Evolutionary conservation across 2,329 filamentous ascomycete species (phyloP).

Genomic region (Alternaria solani): DNA sequence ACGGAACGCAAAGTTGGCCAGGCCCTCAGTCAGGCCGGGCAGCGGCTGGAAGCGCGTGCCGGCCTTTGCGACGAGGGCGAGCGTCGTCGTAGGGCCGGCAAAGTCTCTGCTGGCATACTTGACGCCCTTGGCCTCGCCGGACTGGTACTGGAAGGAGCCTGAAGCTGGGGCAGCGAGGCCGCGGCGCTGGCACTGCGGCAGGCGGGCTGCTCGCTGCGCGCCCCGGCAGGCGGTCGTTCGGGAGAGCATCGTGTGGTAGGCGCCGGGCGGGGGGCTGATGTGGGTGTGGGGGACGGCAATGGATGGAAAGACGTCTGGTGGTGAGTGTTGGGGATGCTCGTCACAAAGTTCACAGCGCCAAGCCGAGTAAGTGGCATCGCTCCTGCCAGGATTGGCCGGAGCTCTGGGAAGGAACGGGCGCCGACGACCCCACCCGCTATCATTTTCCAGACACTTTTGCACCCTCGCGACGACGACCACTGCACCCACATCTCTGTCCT

Average conservation of each 20-base stretch:
- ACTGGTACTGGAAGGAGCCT: slow-evolving; percentile 85
- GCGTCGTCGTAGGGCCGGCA: slow-evolving; percentile 85
- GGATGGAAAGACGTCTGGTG: slow-evolving; percentile 44
- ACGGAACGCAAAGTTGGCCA: slow-evolving; percentile 98
- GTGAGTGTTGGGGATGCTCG: slow-evolving; percentile 23
- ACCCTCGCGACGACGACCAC: not conserved
- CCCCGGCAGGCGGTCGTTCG: slow-evolving; percentile 70
- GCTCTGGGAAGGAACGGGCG: slow-evolving; percentile 9
- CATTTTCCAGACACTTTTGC: slow-evolving; percentile 7
- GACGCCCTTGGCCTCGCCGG: slow-evolving; percentile 83
- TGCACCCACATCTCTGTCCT: slow-evolving; percentile 37
- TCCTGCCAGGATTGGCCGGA: slow-evolving; percentile 18
- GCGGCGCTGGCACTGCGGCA: slow-evolving; percentile 64
- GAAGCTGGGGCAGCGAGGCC: slow-evolving; percentile 73
- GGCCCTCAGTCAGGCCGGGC: slow-evolving; percentile 86
- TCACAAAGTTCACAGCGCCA: slow-evolving; percentile 21
- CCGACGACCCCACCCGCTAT: slow-evolving; percentile 17
- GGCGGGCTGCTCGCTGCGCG: slow-evolving; percentile 68
- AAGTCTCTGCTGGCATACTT: slow-evolving; percentile 93
- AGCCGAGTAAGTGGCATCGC: slow-evolving; percentile 17
- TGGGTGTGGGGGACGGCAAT: slow-evolving; percentile 62
- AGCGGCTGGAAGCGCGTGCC: slow-evolving; percentile 91
- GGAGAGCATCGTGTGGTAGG: slow-evolving; percentile 67
- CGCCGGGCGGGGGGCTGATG: slow-evolving; percentile 49
- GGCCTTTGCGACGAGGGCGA: slow-evolving; percentile 91